These are phyloP conservation scores for Podospora conica DNA, from an alignment of 495 filamentous ascomycete species.

Conservation along the genomic window DNA sequence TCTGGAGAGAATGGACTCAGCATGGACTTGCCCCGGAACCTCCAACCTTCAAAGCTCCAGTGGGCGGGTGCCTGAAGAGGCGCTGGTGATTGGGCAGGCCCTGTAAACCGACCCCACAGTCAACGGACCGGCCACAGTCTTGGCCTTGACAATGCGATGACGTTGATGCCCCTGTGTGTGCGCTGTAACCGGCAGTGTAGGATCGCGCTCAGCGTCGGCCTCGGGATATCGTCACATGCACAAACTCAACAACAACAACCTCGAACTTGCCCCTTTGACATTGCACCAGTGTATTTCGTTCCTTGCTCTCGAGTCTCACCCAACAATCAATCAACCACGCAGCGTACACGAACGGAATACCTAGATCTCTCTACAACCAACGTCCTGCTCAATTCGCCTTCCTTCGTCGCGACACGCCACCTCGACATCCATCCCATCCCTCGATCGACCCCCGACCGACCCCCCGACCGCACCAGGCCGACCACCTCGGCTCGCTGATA, in stretches of 20 bases:
- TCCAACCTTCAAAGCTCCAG: not conserved
- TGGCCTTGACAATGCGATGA: not conserved
- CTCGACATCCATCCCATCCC: not conserved
- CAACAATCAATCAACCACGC: not conserved
- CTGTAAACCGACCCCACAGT: not conserved
- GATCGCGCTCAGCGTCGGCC: not conserved
- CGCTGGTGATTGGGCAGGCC: not conserved
- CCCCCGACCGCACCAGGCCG: not conserved
- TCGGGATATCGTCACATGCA: not conserved
- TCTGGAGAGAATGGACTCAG: not conserved
- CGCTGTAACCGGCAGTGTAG: not conserved
- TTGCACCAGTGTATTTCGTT: too few relatives aligned
- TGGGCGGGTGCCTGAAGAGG: not conserved
- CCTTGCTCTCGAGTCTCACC: not conserved
- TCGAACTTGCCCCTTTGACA: not conserved
- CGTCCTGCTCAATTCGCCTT: not conserved
- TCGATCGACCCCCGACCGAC: not conserved
- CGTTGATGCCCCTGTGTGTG: not conserved
- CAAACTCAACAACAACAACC: conserved; percentile 2
- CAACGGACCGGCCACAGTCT: not conserved
- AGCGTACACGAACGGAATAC: too few relatives aligned
- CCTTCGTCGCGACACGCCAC: not conserved
- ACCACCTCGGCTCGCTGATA: not conserved
- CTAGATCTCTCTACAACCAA: not conserved
- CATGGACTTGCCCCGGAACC: too few relatives aligned